Evolutionary conservation across 2,329 filamentous ascomycete genomes (phyloP).

Genomic region (Colletotrichum navitas): DNA sequence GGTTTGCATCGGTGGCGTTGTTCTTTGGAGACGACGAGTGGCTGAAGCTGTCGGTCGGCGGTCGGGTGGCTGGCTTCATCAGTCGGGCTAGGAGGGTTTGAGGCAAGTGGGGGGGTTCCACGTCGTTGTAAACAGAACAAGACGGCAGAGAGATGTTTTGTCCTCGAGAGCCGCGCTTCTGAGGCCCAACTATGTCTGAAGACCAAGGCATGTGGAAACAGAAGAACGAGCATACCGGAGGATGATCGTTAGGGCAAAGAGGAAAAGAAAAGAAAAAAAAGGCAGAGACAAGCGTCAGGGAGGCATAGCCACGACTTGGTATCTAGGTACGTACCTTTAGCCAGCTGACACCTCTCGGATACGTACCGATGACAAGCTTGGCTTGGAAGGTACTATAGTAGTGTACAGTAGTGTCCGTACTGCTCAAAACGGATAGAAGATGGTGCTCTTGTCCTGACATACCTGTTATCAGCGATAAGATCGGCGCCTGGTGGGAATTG

Average conservation of each 20-base stretch:
- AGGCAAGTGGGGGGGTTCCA: background rate
- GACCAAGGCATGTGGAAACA: background rate
- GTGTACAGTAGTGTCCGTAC: background rate
- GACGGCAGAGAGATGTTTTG: background rate
- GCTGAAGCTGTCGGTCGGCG: constrained; percentile 1
- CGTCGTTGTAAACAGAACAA: background rate
- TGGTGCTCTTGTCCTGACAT: constrained; percentile 1
- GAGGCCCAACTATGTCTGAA: background rate
- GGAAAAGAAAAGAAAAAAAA: background rate
- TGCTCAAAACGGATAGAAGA: constrained; percentile 8
- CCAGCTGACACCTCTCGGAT: background rate
- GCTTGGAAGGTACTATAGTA: no score
- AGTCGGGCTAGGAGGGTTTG: background rate
- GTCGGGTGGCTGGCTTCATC: constrained; percentile 22
- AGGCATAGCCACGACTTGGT: no score
- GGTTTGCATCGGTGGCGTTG: constrained; percentile 8
- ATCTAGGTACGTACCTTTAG: no score
- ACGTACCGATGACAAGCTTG: constrained; percentile 28
- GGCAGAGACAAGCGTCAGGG: background rate
- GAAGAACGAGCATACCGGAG: background rate
- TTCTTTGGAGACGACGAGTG: constrained; percentile 6
- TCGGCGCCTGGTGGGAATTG: background rate
- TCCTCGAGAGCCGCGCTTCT: background rate
- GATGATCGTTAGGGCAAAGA: background rate
- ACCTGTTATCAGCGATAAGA: background rate